Conservation (phyloP, 1,284 basidiomycete genomes). For the Apiotrichum gracile region DNA sequence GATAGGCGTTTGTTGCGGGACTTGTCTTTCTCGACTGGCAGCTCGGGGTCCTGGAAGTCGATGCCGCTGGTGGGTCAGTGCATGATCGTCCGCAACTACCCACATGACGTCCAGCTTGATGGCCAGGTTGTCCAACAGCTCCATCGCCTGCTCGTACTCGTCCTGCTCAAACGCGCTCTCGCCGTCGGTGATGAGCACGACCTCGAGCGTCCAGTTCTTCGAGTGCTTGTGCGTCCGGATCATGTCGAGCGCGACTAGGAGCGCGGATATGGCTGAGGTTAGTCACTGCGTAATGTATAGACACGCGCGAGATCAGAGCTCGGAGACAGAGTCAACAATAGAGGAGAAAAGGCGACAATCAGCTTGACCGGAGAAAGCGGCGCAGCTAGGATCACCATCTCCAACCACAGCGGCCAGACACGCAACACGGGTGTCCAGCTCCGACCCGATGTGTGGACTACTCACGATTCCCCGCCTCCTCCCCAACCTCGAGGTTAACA, state of each 20-base stretch:
- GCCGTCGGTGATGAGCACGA: slow-evolving; percentile 74
- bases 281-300: neutral
- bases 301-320: too few species aligned
- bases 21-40: slow-evolving; percentile 38
- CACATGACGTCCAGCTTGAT: slow-evolving; percentile 60
- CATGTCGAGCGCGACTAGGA: slow-evolving; percentile 78
- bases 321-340: too few species aligned
- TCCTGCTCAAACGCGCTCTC: slow-evolving; percentile 49
- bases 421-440: too few species aligned
- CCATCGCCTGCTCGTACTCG: slow-evolving; percentile 63
- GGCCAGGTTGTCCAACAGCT: slow-evolving; percentile 55
- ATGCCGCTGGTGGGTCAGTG: slow-evolving; percentile 26
- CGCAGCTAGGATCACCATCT: too few species aligned
- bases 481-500: slow-evolving; percentile 57
- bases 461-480: slow-evolving; percentile 40
- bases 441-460: too few species aligned
- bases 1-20: slow-evolving; percentile 54
- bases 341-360: too few species aligned
- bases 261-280: slow-evolving; percentile 68
- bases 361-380: too few species aligned
- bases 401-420: too few species aligned
- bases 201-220: slow-evolving; percentile 74
- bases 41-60: slow-evolving; percentile 26
- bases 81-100: slow-evolving; percentile 1
- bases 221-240: slow-evolving; percentile 52